Evolutionary conservation across 2,329 filamentous ascomycete species (phyloP).

Genomic region (Fusarium cicatricum): DNA sequence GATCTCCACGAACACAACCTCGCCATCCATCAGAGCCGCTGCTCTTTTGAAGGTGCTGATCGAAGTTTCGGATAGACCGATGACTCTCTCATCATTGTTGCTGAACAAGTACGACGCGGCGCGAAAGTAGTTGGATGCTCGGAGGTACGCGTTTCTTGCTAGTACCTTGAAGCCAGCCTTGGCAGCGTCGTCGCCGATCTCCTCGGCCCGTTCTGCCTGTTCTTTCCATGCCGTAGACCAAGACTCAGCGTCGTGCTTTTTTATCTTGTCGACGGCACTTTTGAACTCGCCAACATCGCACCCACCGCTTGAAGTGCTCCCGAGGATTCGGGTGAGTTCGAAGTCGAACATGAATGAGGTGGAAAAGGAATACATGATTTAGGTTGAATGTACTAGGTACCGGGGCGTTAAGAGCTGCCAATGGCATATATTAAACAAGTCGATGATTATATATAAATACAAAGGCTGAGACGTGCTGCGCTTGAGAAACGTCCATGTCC

Average conservation of each 20-base stretch:
- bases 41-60: too few species aligned
- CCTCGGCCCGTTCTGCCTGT: constrained; percentile 43
- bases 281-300: constrained; percentile 52
- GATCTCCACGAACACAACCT: too few species aligned
- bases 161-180: constrained; percentile 39
- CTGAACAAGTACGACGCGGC: constrained; percentile 46
- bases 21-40: too few species aligned
- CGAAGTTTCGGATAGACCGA: too few species aligned
- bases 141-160: constrained; percentile 48
- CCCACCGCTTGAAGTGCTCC: constrained; percentile 46
- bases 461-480: too few species aligned
- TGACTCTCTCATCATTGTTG: constrained; percentile 38
- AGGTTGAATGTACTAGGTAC: too few species aligned
- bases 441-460: too few species aligned
- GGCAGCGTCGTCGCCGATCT: constrained; percentile 45
- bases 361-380: too few species aligned
- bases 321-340: constrained; percentile 51
- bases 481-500: too few species aligned
- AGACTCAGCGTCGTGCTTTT: constrained; percentile 46
- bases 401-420: too few species aligned
- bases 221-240: constrained; percentile 50
- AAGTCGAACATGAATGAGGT: too few species aligned
- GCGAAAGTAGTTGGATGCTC: constrained; percentile 52
- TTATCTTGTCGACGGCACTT: constrained; percentile 49
- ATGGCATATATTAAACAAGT: too few species aligned